phyloP scores from a whole-genome alignment of 768 basidiomycete species.

The Suillus hirtellus region DNA sequence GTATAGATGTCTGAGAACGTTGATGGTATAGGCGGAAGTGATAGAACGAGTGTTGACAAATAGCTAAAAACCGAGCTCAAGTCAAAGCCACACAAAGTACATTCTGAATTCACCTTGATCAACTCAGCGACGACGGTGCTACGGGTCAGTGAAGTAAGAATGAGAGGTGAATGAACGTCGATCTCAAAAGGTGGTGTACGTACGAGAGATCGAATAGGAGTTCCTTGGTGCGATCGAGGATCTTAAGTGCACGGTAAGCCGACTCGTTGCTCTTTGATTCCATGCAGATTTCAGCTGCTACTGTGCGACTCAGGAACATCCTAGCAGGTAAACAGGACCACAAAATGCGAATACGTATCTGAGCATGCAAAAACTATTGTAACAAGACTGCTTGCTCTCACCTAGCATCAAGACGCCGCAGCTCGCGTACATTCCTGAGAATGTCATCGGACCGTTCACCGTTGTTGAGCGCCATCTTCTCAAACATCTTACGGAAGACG shows the following conservation, averaged over 20 bases:
- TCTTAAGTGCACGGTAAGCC: slow-evolving; percentile 68
- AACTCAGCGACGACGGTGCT: slow-evolving; percentile 58
- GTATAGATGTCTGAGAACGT: slow-evolving; percentile 61
- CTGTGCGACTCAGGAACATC: slow-evolving; percentile 81
- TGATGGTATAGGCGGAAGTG: slow-evolving; percentile 45
- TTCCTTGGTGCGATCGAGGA: slow-evolving; percentile 61
- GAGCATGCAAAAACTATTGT: slow-evolving; percentile 5
- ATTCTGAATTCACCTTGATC: slow-evolving; percentile 51
- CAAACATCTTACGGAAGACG: slow-evolving; percentile 87
- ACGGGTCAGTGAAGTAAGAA: slow-evolving; percentile 12
- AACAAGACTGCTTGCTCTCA: slow-evolving; percentile 33
- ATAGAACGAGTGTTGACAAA: slow-evolving; percentile 73
- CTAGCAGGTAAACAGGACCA: slow-evolving; percentile 35
- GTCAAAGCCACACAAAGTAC: slow-evolving; percentile 9
- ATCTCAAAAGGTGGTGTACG: slow-evolving; percentile 23
- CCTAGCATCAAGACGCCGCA: slow-evolving; percentile 70
- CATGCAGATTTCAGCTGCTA: slow-evolving; percentile 84
- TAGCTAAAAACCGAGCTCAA: slow-evolving; percentile 42
- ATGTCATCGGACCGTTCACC: slow-evolving; percentile 64
- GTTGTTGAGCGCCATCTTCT: slow-evolving; percentile 48
- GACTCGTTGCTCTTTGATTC: slow-evolving; percentile 71
- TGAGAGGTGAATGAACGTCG: background rate
- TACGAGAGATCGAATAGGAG: slow-evolving; percentile 71
- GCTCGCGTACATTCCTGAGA: slow-evolving; percentile 65
- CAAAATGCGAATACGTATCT: slow-evolving; percentile 5